Conservation (phyloP, 1,284 basidiomycete genomes). For the Pascua guehoae region DNA sequence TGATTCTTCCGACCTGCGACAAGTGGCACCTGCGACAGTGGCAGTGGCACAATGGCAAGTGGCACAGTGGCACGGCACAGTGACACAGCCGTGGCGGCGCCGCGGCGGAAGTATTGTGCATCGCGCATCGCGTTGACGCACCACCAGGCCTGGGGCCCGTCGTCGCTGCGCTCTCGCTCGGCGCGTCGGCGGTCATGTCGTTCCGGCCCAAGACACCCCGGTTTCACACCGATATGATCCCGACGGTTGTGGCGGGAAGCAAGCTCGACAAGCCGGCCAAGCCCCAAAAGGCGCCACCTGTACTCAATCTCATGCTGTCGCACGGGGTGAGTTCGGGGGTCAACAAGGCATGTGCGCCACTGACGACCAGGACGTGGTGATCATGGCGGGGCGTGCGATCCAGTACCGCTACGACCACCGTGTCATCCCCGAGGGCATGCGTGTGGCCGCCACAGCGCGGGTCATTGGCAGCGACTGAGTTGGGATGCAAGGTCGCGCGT, state of each 20-base stretch:
- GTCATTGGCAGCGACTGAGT: slow-evolving; percentile 17
- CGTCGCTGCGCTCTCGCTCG: slow-evolving; percentile 39
- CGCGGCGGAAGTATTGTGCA: too few relatives aligned
- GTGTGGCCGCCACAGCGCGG: slow-evolving; percentile 39
- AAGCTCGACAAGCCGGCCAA: neutral
- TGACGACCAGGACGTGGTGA: slow-evolving; percentile 33
- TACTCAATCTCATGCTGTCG: slow-evolving; percentile 9
- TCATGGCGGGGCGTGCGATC: slow-evolving; percentile 38
- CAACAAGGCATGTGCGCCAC: neutral
- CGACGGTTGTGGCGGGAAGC: neutral
- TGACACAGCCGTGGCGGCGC: too few relatives aligned
- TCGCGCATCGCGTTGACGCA: neutral
- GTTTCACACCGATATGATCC: neutral
- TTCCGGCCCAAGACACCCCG: slow-evolving; percentile 28
- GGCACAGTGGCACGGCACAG: neutral
- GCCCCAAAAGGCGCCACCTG: neutral
- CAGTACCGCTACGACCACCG: slow-evolving; percentile 37
- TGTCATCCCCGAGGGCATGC: slow-evolving; percentile 33
- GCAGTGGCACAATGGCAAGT: neutral
- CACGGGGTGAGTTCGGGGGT: slow-evolving; percentile 14
- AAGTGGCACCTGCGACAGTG: too few relatives aligned
- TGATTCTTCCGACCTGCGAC: neutral
- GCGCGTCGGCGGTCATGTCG: slow-evolving; percentile 35
- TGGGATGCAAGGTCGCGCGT: slow-evolving; percentile 22
- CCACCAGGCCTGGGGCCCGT: slow-evolving; percentile 40